Evolutionary conservation across 2,329 filamentous ascomycete species (phyloP).

Genomic region (Cercospora sojina): DNA sequence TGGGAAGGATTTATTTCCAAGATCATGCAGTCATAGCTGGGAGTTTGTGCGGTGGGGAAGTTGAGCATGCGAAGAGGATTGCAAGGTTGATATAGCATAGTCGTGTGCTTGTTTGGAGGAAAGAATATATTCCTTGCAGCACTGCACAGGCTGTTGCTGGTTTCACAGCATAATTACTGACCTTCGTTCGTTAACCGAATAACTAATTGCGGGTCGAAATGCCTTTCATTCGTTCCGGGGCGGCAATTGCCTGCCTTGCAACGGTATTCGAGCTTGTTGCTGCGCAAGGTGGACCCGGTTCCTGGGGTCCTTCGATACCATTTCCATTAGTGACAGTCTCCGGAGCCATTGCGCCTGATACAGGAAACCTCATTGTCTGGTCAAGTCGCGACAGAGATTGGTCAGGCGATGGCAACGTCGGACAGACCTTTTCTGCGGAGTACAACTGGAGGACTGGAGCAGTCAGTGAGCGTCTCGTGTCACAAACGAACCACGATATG

Average conservation of each 20-base stretch:
- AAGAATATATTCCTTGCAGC: not conserved
- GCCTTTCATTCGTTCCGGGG: not conserved
- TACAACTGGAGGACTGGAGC: constrained; percentile 18
- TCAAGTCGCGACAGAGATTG: constrained; percentile 1
- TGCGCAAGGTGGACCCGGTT: constrained; percentile 3
- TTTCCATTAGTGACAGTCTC: constrained; percentile 9
- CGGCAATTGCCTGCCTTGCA: not conserved
- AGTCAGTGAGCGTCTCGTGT: constrained; percentile 26
- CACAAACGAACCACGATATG: constrained; percentile 54
- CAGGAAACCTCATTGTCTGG: constrained; percentile 10
- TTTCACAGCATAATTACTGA: not conserved
- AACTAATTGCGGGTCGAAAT: not conserved
- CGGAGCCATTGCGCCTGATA: constrained; percentile 6
- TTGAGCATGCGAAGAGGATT: not conserved
- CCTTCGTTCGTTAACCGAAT: not conserved
- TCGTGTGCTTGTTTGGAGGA: not conserved
- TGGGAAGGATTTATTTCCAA: not conserved
- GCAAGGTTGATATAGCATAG: constrained; percentile 5
- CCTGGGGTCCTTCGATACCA: constrained; percentile 6
- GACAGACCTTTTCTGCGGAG: constrained; percentile 13
- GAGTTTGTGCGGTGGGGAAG: not conserved
- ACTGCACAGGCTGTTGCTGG: not conserved
- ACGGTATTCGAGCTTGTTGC: not conserved
- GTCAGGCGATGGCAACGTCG: constrained; percentile 10
- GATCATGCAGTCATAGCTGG: not conserved